phyloP scores from a whole-genome alignment of 2,329 filamentous ascomycete species.

The Colletotrichum tamarilloi region DNA sequence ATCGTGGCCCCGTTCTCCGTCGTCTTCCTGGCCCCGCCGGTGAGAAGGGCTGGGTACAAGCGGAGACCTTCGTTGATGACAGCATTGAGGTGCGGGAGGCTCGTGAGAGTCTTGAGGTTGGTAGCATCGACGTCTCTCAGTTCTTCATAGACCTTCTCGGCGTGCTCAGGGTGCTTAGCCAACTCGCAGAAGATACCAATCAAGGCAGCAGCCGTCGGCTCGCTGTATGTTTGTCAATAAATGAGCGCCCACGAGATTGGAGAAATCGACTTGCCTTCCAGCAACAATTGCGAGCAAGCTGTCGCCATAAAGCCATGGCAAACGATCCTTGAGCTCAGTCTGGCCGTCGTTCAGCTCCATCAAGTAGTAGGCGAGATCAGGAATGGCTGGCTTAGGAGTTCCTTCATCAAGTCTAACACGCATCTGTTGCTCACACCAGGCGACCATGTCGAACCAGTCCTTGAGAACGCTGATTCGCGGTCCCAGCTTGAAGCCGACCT shows the following conservation, averaged over 20 bases:
- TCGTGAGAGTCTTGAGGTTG: conserved; percentile 35
- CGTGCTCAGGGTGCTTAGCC: conserved; percentile 35
- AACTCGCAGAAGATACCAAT: conserved; percentile 38
- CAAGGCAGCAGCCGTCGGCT: conserved; percentile 36
- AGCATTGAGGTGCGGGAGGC: conserved; percentile 39
- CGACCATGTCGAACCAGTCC: conserved; percentile 40
- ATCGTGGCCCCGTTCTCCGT: conserved; percentile 31
- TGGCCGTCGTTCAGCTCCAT: conserved; percentile 31
- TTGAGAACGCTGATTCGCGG: conserved; percentile 34
- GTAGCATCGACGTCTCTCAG: conserved; percentile 34
- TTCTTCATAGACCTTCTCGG: conserved; percentile 29
- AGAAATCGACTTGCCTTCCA: conserved; percentile 33
- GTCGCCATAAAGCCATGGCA: conserved; percentile 35
- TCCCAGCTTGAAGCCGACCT: conserved; percentile 38
- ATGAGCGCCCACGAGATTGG: not conserved
- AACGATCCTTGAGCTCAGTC: conserved; percentile 16
- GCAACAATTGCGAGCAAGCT: conserved; percentile 39
- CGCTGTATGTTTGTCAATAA: conserved; percentile 22
- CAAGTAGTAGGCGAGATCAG: conserved; percentile 30
- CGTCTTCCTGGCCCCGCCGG: conserved; percentile 33
- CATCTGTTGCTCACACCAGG: conserved; percentile 39
- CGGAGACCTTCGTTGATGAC: conserved; percentile 35
- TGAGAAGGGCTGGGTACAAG: conserved; percentile 32
- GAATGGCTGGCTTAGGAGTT: conserved; percentile 22
- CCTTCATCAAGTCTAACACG: conserved; percentile 21